Conservation (phyloP, 495 filamentous ascomycete species). For the Penicillium lagena region DNA sequence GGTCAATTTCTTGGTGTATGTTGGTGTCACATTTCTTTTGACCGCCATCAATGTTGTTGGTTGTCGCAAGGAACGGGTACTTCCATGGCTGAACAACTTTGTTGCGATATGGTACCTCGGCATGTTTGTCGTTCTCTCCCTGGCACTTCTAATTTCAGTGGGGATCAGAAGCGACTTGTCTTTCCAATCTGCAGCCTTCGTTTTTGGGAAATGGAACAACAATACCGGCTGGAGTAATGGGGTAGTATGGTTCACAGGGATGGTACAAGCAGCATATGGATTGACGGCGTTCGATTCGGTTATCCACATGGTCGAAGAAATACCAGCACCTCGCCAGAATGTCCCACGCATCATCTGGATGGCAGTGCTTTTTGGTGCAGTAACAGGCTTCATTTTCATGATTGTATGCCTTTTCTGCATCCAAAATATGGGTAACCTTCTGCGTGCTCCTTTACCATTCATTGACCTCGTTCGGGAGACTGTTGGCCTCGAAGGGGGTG, state of each 20-base stretch:
- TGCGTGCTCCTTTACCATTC: slow-evolving; percentile 41
- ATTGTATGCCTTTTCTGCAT: slow-evolving; percentile 71
- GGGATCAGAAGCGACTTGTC: slow-evolving; percentile 25
- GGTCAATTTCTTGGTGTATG: slow-evolving; percentile 39
- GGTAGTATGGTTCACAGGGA: slow-evolving; percentile 55
- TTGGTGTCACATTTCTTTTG: slow-evolving; percentile 30
- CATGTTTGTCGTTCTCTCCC: slow-evolving; percentile 34
- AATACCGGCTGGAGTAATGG: slow-evolving; percentile 58
- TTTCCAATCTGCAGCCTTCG: slow-evolving; percentile 41
- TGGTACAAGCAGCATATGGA: slow-evolving; percentile 57
- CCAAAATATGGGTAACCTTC: slow-evolving; percentile 52
- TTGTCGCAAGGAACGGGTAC: slow-evolving; percentile 35
- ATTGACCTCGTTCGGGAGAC: slow-evolving; percentile 40
- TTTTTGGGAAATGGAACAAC: slow-evolving; percentile 54
- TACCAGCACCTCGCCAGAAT: slow-evolving; percentile 35
- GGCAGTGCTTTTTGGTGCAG: slow-evolving; percentile 40
- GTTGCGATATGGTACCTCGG: slow-evolving; percentile 41
- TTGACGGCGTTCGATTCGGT: slow-evolving; percentile 59
- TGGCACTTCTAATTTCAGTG: slow-evolving; percentile 37
- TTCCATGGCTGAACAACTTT: slow-evolving; percentile 43
- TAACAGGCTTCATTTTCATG: slow-evolving; percentile 63
- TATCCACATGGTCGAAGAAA: slow-evolving; percentile 54
- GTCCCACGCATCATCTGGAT: slow-evolving; percentile 37
- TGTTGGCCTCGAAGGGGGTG: slow-evolving; percentile 29
- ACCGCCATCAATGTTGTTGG: slow-evolving; percentile 38